Conservation (phyloP, 768 basidiomycete genomes). For the Megacollybia marginata region DNA sequence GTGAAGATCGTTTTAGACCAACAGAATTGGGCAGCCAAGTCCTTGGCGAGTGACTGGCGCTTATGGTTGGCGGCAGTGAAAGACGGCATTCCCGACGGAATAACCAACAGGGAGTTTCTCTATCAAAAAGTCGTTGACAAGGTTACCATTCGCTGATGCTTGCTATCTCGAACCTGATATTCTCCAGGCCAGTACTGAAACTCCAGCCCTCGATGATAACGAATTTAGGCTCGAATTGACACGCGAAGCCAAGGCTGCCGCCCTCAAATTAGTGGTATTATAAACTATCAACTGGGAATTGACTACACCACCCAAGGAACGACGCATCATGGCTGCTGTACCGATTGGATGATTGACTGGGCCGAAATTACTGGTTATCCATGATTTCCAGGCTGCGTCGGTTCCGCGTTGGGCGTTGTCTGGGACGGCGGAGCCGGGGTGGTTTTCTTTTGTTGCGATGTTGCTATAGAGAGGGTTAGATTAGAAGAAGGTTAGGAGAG, state of each 20-base stretch:
- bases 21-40: too few relatives aligned
- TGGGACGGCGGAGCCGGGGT: conserved; percentile 33
- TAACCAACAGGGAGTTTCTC: too few relatives aligned
- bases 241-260: too few relatives aligned
- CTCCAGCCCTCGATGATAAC: too few relatives aligned
- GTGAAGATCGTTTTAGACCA: too few relatives aligned
- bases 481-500: neutral
- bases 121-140: too few relatives aligned
- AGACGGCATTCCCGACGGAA: too few relatives aligned
- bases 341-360: conserved; percentile 34
- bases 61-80: too few relatives aligned
- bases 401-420: conserved; percentile 36
- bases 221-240: too few relatives aligned
- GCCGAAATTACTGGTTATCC: conserved; percentile 35
- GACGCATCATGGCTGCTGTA: conserved; percentile 14
- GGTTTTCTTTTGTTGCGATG: conserved; percentile 34
- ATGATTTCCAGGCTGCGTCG: conserved; percentile 36
- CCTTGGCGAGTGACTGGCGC: too few relatives aligned
- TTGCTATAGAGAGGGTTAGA: conserved; percentile 13
- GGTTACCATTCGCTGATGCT: too few relatives aligned
- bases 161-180: too few relatives aligned
- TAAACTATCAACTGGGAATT: conserved; percentile 38
- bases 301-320: conserved; percentile 34
- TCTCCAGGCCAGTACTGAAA: neutral
- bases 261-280: conserved; percentile 40